Evolutionary conservation across 2,329 filamentous ascomycete genomes (phyloP), one percentile per base, ranked within the genome.

Genomic region (Aspergillus aculeatinus): DNA sequence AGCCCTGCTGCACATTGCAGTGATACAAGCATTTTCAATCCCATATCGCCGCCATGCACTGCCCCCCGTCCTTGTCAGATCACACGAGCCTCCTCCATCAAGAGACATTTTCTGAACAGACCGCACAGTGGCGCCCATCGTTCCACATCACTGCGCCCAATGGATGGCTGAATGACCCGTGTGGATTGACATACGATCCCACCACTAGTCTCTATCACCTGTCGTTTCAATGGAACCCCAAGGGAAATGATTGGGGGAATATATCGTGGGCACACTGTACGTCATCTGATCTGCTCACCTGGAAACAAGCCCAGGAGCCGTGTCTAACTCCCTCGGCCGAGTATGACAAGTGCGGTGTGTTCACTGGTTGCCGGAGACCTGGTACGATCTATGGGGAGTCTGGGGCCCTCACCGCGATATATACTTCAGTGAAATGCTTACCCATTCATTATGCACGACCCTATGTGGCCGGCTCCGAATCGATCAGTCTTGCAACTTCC

Each of bases 111-210:
- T 33, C 60, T 59, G 23, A 49, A 48, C 25, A 55, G 5, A 19
- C 50, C 48, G 39, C 47, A 44, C 51, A 29, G 53, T 70, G 69
- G 69, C 61, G 67, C 19, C 74, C 74, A 48, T 66, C 65, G 1
- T 79, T 73, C 60, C 78, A 80, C 59, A 55, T 79, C 5, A 69
- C 68, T 25, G 71, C 77, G 1, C 72, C 74, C 7, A 59, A 54
- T 33, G 75, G 75, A 21, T 80, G 78, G 78, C 70, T 79, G 65
- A 80, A 80, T 53, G 78, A 80, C 50, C 79, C 79, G 5, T 80
- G 77, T 61, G 79, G 72, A 1, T 71, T 74, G 3, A 73, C 74
- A 21, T 79, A 77, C 57, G 76, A 80, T 51, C 70, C 75, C 2
- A 55, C 59, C 21, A 79, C 76, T 10, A 68, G 70, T 5, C 63